Evolutionary conservation across 768 basidiomycete genomes (phyloP).

Genomic region (Russula griseocarnosa): DNA sequence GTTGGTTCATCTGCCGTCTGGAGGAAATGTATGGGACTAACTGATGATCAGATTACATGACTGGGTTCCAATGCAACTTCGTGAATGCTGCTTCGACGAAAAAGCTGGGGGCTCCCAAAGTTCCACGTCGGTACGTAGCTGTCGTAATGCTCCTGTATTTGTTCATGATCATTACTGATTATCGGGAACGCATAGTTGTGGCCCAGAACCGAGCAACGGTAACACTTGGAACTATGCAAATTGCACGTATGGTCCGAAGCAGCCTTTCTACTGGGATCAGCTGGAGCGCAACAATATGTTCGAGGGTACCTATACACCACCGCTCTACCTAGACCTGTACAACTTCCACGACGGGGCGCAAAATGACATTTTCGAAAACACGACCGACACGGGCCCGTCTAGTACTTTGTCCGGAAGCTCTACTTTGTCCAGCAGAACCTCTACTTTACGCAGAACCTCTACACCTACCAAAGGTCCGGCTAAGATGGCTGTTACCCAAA

Average conservation of each 20-base stretch:
- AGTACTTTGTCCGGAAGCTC: too few species aligned
- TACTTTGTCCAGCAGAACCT: too few species aligned
- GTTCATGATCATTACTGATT: neutral
- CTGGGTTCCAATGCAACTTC: conserved; percentile 41
- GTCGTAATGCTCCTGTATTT: neutral
- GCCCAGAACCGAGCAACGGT: conserved; percentile 33
- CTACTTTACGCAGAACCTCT: too few species aligned
- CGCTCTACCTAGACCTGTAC: conserved; percentile 39
- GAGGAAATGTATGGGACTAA: neutral
- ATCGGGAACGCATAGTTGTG: conserved; percentile 32
- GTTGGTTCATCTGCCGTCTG: conserved; percentile 28
- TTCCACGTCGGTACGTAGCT: conserved; percentile 34
- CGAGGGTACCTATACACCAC: conserved; percentile 34
- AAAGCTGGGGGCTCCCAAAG: conserved; percentile 35
- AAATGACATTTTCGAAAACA: conserved; percentile 38
- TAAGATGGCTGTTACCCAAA: too few species aligned
- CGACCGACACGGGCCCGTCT: neutral
- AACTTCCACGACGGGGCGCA: conserved; percentile 45
- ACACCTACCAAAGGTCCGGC: too few species aligned
- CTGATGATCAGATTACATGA: conserved; percentile 37
- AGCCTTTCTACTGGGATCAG: conserved; percentile 43
- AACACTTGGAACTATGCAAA: conserved; percentile 33
- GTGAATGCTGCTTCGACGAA: conserved; percentile 32
- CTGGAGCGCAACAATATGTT: conserved; percentile 39
- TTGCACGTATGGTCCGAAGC: conserved; percentile 41